phyloP scores from a whole-genome alignment of 768 basidiomycete genomes.

The Leccinum rimulosum region DNA sequence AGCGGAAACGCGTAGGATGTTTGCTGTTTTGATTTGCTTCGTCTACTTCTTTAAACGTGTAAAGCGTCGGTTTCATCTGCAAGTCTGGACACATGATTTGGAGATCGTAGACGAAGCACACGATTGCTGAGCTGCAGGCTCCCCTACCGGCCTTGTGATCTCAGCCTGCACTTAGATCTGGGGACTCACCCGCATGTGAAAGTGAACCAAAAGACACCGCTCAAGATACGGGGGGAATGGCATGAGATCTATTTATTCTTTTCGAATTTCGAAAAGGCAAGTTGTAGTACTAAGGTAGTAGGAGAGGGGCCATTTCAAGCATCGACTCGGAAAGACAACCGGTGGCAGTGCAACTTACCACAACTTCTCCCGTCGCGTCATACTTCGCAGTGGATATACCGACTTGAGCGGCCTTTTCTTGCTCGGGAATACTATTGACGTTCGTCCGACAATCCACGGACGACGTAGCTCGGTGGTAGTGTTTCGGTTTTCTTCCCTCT shows the following conservation, averaged over 20 bases:
- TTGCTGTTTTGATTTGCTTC: background rate
- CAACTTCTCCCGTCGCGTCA: too few species aligned
- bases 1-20: slow-evolving; percentile 16
- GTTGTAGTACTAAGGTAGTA: too few species aligned
- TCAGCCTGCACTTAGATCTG: too few species aligned
- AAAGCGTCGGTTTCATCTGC: background rate
- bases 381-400: too few species aligned
- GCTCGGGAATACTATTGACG: background rate
- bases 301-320: too few species aligned
- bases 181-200: too few species aligned
- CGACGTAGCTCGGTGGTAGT: background rate
- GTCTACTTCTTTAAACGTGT: background rate
- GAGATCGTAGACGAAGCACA: slow-evolving; percentile 53
- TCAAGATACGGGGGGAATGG: too few species aligned
- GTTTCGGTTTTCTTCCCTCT: background rate
- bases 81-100: slow-evolving; percentile 14
- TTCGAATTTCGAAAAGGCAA: too few species aligned
- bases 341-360: background rate
- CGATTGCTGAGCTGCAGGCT: slow-evolving; percentile 39
- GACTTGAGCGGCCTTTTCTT: background rate
- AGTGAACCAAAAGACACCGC: too few species aligned
- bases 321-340: background rate
- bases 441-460: background rate
- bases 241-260: too few species aligned
- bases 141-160: slow-evolving; percentile 20